Conservation (phyloP, 2,329 filamentous ascomycete genomes). For the Plectosphaerella cucumerina region DNA sequence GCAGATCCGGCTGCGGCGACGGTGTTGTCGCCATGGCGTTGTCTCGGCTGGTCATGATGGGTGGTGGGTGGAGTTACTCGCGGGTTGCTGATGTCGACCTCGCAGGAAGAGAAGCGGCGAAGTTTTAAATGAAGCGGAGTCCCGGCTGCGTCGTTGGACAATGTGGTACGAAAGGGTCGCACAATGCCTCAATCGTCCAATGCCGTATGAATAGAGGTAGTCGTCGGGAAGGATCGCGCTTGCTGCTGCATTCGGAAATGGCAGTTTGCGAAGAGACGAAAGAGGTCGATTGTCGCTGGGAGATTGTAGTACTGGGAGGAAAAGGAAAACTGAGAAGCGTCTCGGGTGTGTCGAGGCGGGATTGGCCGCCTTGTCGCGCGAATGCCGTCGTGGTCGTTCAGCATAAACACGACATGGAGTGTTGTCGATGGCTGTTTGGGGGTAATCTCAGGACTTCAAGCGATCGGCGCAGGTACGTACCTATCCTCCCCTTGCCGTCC, state of each 20-base stretch:
- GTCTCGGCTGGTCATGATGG: slow-evolving; percentile 30
- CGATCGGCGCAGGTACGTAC: too few species aligned
- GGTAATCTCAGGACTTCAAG: not conserved
- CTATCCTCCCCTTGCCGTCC: not conserved
- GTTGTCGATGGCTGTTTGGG: not conserved
- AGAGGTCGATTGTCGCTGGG: too few species aligned
- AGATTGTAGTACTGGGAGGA: not conserved
- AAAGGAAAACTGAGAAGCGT: not conserved
- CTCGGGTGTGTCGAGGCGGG: too few species aligned
- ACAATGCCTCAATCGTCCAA: not conserved
- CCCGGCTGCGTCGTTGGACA: not conserved
- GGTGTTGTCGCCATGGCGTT: slow-evolving; percentile 29
- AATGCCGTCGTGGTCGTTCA: not conserved
- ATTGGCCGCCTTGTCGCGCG: not conserved
- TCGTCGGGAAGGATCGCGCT: not conserved
- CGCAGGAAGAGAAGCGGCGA: not conserved
- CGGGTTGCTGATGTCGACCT: not conserved
- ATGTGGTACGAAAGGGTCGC: not conserved
- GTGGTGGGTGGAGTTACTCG: not conserved
- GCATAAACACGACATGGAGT: slow-evolving; percentile 1
- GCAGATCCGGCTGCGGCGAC: slow-evolving; percentile 54
- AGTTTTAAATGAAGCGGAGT: not conserved
- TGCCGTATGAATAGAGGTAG: not conserved
- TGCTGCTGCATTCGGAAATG: too few species aligned
- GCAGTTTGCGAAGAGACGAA: too few species aligned